Conservation (phyloP, 2,329 filamentous ascomycete genomes). For the Xylaria hypoxylon region DNA sequence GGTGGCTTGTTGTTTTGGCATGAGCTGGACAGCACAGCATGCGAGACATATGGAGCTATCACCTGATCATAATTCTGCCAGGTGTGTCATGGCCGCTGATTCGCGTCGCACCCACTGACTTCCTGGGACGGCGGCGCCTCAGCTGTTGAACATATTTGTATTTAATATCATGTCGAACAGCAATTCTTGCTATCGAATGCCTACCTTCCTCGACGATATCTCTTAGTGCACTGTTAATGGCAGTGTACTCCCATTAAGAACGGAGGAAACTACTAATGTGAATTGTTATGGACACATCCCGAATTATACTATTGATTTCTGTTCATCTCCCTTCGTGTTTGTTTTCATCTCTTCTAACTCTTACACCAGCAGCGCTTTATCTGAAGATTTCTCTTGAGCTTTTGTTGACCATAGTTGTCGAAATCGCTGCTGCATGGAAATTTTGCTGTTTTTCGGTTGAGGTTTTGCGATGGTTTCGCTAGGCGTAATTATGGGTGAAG, state of each 20-base stretch:
- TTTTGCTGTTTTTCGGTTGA: slow-evolving; percentile 16
- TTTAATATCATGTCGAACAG: slow-evolving; percentile 26
- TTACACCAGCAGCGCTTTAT: slow-evolving; percentile 26
- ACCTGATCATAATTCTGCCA: slow-evolving; percentile 8
- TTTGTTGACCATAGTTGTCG: slow-evolving; percentile 25
- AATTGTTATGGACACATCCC: slow-evolving; percentile 8
- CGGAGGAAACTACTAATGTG: slow-evolving; percentile 15
- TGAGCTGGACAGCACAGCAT: slow-evolving; percentile 6
- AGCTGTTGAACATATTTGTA: slow-evolving; percentile 21
- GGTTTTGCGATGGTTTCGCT: neutral
- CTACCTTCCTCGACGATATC: slow-evolving; percentile 11
- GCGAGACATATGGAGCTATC: slow-evolving; percentile 10
- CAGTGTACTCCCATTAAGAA: slow-evolving; percentile 4
- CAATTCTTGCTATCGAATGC: slow-evolving; percentile 17
- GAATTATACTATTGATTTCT: slow-evolving; percentile 1
- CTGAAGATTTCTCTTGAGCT: slow-evolving; percentile 15
- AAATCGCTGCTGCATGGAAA: slow-evolving; percentile 32
- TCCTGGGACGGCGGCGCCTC: neutral
- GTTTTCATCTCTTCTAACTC: neutral
- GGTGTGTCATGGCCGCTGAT: slow-evolving; percentile 6
- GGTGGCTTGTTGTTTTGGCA: slow-evolving; percentile 13
- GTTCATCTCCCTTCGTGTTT: slow-evolving; percentile 1
- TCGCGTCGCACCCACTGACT: neutral
- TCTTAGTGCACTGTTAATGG: slow-evolving; percentile 3
- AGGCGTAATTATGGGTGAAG: neutral